Percentiles rank a stretch among this genome's conserved stretches.
phyloP scores from a whole-genome alignment of 2,329 filamentous ascomycete genomes.

The Blastomyces emzantsi region DNA sequence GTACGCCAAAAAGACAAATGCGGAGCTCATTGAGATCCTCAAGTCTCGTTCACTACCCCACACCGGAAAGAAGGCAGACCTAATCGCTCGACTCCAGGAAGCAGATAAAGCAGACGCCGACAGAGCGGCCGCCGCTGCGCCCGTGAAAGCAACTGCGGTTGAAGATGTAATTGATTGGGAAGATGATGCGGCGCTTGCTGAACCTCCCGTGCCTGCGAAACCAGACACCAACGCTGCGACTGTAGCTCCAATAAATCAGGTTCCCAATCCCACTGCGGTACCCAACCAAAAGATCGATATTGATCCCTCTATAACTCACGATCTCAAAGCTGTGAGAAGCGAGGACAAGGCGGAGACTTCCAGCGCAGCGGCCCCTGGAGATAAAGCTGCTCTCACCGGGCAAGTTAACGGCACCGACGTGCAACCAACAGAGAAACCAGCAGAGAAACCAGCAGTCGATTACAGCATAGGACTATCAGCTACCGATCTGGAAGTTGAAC shows the following conservation, averaged over 20 bases:
- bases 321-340: constrained; percentile 30
- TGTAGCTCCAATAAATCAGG: constrained; percentile 25
- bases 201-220: constrained; percentile 21
- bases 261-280: constrained; percentile 32
- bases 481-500: constrained; percentile 38
- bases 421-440: constrained; percentile 15
- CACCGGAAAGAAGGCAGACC: constrained; percentile 43
- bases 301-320: constrained; percentile 32
- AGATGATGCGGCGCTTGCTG: constrained; percentile 29
- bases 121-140: constrained; percentile 14
- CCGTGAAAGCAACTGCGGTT: constrained; percentile 17
- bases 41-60: constrained; percentile 41
- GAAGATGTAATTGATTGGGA: constrained; percentile 41
- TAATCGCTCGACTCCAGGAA: constrained; percentile 40
- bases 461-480: constrained; percentile 36
- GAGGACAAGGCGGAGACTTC: constrained; percentile 13
- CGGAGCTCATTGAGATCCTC: constrained; percentile 42
- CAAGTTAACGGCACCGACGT: constrained; percentile 14
- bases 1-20: constrained; percentile 44
- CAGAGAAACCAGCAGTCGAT: constrained; percentile 27
- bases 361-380: constrained; percentile 7
- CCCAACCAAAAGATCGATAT: constrained; percentile 33
- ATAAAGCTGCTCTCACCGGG: constrained; percentile 12
- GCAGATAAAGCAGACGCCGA: constrained; percentile 37
- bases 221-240: constrained; percentile 25